phyloP scores from a whole-genome alignment of 1,139 yeast species.

The Scheffersomyces segobiensis region DNA sequence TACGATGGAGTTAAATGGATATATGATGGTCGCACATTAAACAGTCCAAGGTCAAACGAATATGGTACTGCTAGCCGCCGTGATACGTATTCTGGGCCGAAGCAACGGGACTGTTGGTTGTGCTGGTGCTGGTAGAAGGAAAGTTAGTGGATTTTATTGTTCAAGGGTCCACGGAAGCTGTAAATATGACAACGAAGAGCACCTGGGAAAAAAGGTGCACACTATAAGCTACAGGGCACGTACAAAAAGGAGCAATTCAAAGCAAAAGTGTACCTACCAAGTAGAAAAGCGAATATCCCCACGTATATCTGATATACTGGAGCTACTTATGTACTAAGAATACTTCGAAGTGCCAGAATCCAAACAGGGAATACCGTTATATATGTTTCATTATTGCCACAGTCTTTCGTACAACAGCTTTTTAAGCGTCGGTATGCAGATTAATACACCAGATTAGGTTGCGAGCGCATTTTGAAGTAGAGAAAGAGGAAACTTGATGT shows the following conservation, averaged over 20 bases:
- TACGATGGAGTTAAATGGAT: not conserved
- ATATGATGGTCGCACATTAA: not conserved
- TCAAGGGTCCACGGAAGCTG: not conserved
- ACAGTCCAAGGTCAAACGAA: not conserved
- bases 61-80: not conserved
- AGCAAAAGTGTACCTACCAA: not conserved
- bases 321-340: not conserved
- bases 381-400: not conserved
- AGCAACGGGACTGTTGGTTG: not conserved
- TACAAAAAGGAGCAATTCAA: no score
- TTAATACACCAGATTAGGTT: not conserved
- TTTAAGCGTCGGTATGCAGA: not conserved
- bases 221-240: not conserved
- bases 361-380: not conserved
- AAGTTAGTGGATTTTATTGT: no score
- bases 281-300: not conserved
- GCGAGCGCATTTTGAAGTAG: not conserved
- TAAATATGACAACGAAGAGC: not conserved
- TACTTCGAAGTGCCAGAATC: no score
- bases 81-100: not conserved
- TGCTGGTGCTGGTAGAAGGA: not conserved
- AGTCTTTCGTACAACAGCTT: no score
- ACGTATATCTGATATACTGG: not conserved
- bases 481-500: no score
- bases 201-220: not conserved